phyloP scores from a whole-genome alignment of 441 rosid genomes.

The Manihot esculenta region DNA sequence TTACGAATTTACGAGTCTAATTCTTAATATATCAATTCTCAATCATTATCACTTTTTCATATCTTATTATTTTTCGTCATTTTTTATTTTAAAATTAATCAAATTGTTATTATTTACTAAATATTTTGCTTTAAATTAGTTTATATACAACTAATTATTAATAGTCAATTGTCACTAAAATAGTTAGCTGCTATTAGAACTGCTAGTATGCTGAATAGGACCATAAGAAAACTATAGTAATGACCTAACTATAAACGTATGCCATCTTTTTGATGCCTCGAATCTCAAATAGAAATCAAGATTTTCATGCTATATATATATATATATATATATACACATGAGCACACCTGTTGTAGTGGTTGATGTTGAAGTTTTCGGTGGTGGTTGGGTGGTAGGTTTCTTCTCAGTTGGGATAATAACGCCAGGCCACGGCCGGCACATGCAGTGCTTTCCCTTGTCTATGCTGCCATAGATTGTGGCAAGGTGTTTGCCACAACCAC shows the following conservation, averaged over 20 bases:
- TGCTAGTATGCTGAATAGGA: too few relatives aligned
- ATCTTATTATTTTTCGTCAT: too few relatives aligned
- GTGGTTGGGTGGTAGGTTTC: slow-evolving; percentile 13
- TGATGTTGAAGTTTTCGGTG: neutral
- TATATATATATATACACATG: neutral
- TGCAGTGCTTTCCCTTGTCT: slow-evolving; percentile 51
- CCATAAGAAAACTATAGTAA: too few relatives aligned
- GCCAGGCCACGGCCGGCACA: slow-evolving; percentile 58
- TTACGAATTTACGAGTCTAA: too few relatives aligned
- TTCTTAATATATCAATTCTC: too few relatives aligned
- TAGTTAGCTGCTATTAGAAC: too few relatives aligned
- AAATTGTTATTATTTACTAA: too few relatives aligned
- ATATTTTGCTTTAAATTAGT: too few relatives aligned
- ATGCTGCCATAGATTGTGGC: slow-evolving; percentile 34
- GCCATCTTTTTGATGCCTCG: neutral
- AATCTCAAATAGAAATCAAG: neutral
- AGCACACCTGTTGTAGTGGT: neutral
- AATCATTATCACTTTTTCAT: too few relatives aligned
- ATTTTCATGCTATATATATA: neutral
- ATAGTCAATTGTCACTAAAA: too few relatives aligned
- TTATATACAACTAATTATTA: too few relatives aligned
- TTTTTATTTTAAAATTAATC: too few relatives aligned
- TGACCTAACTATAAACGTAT: neutral
- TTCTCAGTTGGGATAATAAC: slow-evolving; percentile 24
- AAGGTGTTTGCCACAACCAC: slow-evolving; percentile 54